phyloP scores from a whole-genome alignment of 2,329 filamentous ascomycete species.

The Verruconis gallopava region DNA sequence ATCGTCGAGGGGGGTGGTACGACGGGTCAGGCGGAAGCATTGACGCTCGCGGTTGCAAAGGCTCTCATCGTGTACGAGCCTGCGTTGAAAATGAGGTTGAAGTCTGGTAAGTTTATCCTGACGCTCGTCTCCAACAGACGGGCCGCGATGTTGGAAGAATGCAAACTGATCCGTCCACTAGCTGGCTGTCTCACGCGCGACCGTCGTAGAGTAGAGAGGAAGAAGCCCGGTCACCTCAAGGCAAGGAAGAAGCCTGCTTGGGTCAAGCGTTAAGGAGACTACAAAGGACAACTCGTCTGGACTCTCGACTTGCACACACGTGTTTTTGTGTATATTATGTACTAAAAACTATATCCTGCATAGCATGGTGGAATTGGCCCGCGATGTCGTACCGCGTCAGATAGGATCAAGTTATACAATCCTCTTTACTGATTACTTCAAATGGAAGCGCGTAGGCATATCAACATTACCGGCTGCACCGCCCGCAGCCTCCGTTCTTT shows the following conservation, averaged over 20 bases:
- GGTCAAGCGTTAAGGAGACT: slow-evolving; percentile 74
- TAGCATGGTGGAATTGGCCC: too few species aligned
- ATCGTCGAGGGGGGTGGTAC: slow-evolving; percentile 74
- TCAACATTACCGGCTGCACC: too few species aligned
- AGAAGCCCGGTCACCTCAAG: slow-evolving; percentile 94
- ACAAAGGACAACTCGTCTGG: too few species aligned
- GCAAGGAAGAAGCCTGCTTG: slow-evolving; percentile 96
- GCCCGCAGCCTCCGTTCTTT: too few species aligned
- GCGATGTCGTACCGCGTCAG: too few species aligned
- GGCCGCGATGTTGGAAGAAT: neutral
- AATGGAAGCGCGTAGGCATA: too few species aligned
- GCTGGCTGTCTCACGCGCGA: slow-evolving; percentile 89
- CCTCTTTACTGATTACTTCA: too few species aligned
- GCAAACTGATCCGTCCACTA: slow-evolving; percentile 31
- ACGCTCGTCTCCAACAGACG: neutral
- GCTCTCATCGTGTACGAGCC: slow-evolving; percentile 86
- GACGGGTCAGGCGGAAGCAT: slow-evolving; percentile 89
- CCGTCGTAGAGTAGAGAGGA: slow-evolving; percentile 84
- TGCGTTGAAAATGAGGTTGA: slow-evolving; percentile 70
- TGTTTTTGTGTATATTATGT: too few species aligned
- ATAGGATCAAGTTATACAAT: too few species aligned
- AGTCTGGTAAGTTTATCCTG: slow-evolving; percentile 65
- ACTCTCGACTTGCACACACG: too few species aligned
- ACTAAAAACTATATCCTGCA: too few species aligned
- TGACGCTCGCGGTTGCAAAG: slow-evolving; percentile 81